Evolutionary conservation across 768 basidiomycete genomes (phyloP), one percentile per base, ranked within the genome.

Genomic region (Clathrus columnatus): DNA sequence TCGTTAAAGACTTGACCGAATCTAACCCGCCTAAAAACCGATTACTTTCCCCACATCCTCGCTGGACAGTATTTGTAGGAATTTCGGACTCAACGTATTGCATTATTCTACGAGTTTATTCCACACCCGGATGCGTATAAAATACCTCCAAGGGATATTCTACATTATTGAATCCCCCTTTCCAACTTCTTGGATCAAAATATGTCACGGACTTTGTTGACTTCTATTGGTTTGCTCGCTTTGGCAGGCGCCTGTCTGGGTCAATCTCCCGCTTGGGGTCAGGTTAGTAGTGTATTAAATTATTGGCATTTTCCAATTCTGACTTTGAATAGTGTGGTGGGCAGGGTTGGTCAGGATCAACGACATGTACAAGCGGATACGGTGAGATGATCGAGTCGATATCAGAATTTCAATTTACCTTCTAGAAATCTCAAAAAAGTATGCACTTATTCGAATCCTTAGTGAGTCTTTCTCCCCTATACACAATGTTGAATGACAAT

Each of bases 281-380:
- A 53, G 36, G 51, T 53, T 11, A 41, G 24, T 29, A 43, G 17
- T 16, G 36, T 36, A n/a, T 36, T 36, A 5, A 36, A 36, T 8
- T 36, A 11, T 11, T 14, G 2, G n/a, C n/a, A n/a, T n/a, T n/a
- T n/a, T n/a, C n/a, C n/a, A 18, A 4, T 29, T 7, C 28, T 51
- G 18, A 51, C 28, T 11, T 21, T 21, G 14, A 32, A 5, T 51
- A 81, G 78, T 81, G 80, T 58, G 78, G 78, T 46, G 78, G 78
- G 7, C 70, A 67, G 49, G 76, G 75, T 2, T 81, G 77, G 75
- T 64, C 72, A 7, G 80, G 80, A 11, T 66, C 78, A 7, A 81
- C 79, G 3, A 63, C 67, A 2, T 83, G 79, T 57, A 41, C 43
- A 17, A 53, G 51, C 21, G 32, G 51, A 18, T 53, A 51, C 24